These are phyloP conservation scores for Macrophomina pseudophaseolina DNA, from an alignment of 2,329 filamentous ascomycete genomes.

Conservation along the genomic window DNA sequence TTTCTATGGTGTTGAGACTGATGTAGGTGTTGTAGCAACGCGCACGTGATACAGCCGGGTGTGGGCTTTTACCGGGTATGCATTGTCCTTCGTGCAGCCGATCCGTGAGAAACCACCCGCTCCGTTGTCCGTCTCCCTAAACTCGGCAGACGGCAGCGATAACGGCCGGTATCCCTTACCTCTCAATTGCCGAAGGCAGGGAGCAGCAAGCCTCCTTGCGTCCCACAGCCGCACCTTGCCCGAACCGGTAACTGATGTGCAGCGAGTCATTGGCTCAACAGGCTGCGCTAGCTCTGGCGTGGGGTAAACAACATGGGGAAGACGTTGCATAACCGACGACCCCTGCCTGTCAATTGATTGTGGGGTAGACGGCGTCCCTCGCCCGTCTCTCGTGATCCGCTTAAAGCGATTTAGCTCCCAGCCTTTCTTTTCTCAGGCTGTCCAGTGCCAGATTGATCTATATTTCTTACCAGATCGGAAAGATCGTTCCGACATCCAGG, in stretches of 20 bases:
- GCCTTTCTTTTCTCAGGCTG: neutral
- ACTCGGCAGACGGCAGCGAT: too few relatives aligned
- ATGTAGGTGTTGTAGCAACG: too few relatives aligned
- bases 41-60: too few relatives aligned
- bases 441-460: neutral
- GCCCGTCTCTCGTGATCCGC: neutral
- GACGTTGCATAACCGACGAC: neutral
- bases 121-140: too few relatives aligned
- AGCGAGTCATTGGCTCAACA: neutral
- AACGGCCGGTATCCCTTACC: neutral
- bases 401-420: neutral
- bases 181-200: constrained; percentile 9
- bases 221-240: neutral
- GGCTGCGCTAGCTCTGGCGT: neutral
- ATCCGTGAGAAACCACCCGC: too few relatives aligned
- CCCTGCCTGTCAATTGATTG: neutral
- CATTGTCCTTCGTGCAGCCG: too few relatives aligned
- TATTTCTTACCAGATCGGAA: neutral
- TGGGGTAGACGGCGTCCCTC: constrained; percentile 1
- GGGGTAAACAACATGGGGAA: constrained; percentile 16
- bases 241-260: neutral
- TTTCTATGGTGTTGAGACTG: too few relatives aligned
- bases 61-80: too few relatives aligned
- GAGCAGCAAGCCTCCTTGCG: neutral
- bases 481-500: neutral